A percentile compares a stretch with the other conserved stretches of the same genome.
These are phyloP conservation scores for Macadamia integrifolia DNA, from an alignment of 164 flowering plant genomes.

Conservation along the genomic window DNA sequence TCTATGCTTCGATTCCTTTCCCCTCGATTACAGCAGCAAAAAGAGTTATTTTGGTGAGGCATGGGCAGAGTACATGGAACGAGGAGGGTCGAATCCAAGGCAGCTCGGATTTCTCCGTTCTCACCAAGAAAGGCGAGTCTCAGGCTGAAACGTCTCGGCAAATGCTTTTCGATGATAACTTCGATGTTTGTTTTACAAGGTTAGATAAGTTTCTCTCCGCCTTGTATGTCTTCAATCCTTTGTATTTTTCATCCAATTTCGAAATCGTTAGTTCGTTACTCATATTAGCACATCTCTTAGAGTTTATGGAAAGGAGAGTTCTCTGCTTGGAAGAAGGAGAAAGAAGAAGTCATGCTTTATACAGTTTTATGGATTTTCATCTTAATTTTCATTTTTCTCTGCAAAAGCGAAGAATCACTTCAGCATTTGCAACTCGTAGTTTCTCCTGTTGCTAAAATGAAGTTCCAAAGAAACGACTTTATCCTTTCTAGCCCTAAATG, in stretches of 20 bases:
- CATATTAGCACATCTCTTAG: too few species aligned
- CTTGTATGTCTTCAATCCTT: background rate
- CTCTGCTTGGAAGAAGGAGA: too few species aligned
- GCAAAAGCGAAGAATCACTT: too few species aligned
- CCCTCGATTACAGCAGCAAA: slow-evolving; percentile 55
- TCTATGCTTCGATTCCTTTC: slow-evolving; percentile 23
- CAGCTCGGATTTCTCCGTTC: slow-evolving; percentile 81
- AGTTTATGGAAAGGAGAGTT: too few species aligned
- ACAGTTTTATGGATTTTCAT: background rate
- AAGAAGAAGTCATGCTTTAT: too few species aligned
- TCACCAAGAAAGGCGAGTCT: slow-evolving; percentile 79
- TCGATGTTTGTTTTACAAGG: slow-evolving; percentile 83
- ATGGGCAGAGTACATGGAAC: slow-evolving; percentile 98
- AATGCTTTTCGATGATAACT: slow-evolving; percentile 72
- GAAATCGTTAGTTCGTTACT: background rate
- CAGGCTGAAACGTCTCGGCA: slow-evolving; percentile 92
- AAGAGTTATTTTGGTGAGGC: slow-evolving; percentile 88
- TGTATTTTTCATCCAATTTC: background rate
- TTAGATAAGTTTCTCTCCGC: slow-evolving; percentile 3
- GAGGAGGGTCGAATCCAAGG: slow-evolving; percentile 95
- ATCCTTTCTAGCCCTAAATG: background rate
- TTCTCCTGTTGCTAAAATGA: background rate
- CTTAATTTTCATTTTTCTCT: background rate
- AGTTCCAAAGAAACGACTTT: background rate
- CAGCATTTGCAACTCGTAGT: background rate